Evolutionary conservation across 2,329 filamentous ascomycete genomes (phyloP).

Genomic region (Penicillium sp.): DNA sequence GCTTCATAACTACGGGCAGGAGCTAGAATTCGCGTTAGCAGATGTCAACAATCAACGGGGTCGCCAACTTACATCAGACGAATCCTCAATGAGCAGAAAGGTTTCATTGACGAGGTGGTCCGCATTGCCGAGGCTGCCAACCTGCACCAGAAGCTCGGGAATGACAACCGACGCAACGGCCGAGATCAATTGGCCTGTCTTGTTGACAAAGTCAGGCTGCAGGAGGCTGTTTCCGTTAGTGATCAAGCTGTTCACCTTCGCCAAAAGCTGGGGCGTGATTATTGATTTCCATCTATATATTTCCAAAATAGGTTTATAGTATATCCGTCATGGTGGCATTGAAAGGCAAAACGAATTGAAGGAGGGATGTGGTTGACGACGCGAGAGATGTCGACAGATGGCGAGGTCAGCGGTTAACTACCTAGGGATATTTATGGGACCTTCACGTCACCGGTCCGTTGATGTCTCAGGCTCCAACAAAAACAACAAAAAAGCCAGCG

Average conservation of each 20-base stretch:
- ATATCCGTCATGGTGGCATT: too few relatives aligned
- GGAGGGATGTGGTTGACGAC: too few relatives aligned
- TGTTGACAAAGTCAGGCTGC: constrained; percentile 29
- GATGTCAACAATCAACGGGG: neutral
- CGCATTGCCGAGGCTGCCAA: constrained; percentile 24
- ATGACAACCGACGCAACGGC: constrained; percentile 23
- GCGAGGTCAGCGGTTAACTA: too few relatives aligned
- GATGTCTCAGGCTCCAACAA: too few relatives aligned
- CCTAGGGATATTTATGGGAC: too few relatives aligned
- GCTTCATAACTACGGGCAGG: constrained; percentile 29
- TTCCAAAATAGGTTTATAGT: too few relatives aligned
- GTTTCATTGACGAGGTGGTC: constrained; percentile 32
- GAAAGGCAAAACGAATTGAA: too few relatives aligned
- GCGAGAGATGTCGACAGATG: too few relatives aligned
- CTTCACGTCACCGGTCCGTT: too few relatives aligned
- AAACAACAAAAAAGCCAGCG: neutral
- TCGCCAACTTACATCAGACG: constrained; percentile 27
- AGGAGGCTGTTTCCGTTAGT: constrained; percentile 31
- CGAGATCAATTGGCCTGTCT: constrained; percentile 22
- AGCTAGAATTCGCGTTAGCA: constrained; percentile 23
- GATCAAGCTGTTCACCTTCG: constrained; percentile 19
- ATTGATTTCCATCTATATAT: too few relatives aligned
- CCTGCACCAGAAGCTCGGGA: constrained; percentile 21
- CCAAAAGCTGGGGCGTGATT: constrained; percentile 20
- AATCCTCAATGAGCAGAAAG: constrained; percentile 27